These are phyloP conservation scores for Tolypocladium sp. DNA, from an alignment of 2,329 filamentous ascomycete species.

Conservation along the genomic window DNA sequence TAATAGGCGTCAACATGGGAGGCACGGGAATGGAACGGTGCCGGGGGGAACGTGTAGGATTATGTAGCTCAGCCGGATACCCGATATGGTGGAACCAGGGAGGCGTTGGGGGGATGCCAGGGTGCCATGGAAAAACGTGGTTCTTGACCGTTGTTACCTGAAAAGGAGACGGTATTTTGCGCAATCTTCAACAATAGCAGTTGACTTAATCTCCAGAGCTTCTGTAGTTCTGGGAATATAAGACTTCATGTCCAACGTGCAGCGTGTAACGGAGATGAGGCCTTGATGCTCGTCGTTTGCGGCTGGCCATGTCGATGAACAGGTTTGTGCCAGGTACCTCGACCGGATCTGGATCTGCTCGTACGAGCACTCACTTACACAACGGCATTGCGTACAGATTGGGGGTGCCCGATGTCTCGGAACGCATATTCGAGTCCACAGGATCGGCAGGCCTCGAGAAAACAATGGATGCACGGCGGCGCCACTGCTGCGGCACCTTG, in stretches of 20 bases:
- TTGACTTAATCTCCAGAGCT: not conserved
- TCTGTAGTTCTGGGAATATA: not conserved
- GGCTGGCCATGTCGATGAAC: too few species aligned
- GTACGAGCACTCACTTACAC: not conserved
- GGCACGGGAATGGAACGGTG: not conserved
- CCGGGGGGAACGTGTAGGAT: slow-evolving; percentile 1
- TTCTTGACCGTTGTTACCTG: not conserved
- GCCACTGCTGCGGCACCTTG: too few species aligned
- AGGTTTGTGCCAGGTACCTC: too few species aligned
- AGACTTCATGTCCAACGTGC: not conserved
- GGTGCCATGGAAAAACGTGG: not conserved
- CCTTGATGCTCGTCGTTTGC: not conserved
- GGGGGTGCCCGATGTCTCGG: not conserved
- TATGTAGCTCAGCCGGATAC: slow-evolving; percentile 4
- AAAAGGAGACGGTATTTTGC: not conserved
- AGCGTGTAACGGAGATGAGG: too few species aligned
- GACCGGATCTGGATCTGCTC: not conserved
- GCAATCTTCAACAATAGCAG: not conserved
- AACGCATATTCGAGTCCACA: not conserved
- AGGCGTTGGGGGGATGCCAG: slow-evolving; percentile 1
- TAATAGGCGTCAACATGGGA: not conserved
- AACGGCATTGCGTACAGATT: not conserved
- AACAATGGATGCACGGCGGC: too few species aligned
- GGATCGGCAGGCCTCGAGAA: not conserved
- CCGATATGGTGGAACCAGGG: slow-evolving; percentile 1